phyloP scores from a whole-genome alignment of 148 eudicot species.

The Camellia japonica region DNA sequence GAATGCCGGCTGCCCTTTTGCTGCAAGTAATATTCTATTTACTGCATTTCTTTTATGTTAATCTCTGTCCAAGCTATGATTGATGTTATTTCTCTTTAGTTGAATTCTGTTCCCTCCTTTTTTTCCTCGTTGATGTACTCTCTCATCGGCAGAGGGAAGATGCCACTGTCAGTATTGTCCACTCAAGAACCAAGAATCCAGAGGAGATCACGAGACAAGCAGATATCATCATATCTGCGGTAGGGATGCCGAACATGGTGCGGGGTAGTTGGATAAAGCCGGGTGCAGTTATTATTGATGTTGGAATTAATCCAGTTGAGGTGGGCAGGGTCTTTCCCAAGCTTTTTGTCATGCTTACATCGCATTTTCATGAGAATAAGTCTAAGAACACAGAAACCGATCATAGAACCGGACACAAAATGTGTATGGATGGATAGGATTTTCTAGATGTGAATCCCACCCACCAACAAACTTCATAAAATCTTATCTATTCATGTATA shows the following conservation, averaged over 20 bases:
- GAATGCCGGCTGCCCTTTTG: conserved; percentile 90
- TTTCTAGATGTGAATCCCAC: too few species aligned
- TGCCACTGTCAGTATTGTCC: conserved; percentile 88
- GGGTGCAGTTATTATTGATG: conserved; percentile 89
- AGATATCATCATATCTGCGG: conserved; percentile 83
- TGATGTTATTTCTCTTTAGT: background rate
- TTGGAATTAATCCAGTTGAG: conserved; percentile 92
- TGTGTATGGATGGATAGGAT: too few species aligned
- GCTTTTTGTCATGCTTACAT: background rate
- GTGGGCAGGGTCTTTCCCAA: conserved; percentile 31
- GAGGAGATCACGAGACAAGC: conserved; percentile 83
- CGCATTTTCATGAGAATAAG: background rate
- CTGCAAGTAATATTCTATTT: conserved; percentile 50
- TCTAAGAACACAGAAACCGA: too few species aligned
- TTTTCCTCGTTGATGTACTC: conserved; percentile 5
- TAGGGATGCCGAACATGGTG: conserved; percentile 87
- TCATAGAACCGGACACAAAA: too few species aligned
- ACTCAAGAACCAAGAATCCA: conserved; percentile 81
- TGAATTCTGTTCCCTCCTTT: background rate
- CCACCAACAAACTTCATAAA: too few species aligned
- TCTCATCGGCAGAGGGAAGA: conserved; percentile 68
- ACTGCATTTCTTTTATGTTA: background rate
- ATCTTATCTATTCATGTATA: too few species aligned
- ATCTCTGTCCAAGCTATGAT: background rate
- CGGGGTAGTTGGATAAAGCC: conserved; percentile 92